Percentiles rank a stretch among this genome's conserved stretches.
Conservation (phyloP, 352 stramenopile species). For the Achlya hypogyna region DNA sequence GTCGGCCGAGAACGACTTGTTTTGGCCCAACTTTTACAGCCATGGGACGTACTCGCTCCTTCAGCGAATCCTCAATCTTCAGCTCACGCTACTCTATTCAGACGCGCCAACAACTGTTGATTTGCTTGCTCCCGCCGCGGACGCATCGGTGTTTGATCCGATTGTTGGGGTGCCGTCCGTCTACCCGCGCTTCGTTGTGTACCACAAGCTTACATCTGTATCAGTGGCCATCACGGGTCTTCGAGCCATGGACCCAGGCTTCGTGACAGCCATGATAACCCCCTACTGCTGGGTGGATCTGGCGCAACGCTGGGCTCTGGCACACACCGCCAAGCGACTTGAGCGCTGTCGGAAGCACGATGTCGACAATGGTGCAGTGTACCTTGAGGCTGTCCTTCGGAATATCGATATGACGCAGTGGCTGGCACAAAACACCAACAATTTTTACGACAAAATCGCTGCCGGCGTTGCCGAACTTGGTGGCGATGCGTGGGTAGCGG, state of each 20-base stretch:
- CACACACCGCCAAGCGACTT: conserved; percentile 5
- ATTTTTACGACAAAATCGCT: neutral
- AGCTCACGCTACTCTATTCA: neutral
- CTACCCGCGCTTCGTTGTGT: neutral
- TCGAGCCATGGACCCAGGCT: neutral
- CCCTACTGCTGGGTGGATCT: conserved; percentile 16
- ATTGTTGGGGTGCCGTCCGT: neutral
- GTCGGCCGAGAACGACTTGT: neutral
- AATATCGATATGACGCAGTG: neutral
- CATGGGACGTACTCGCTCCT: neutral
- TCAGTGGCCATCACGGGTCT: neutral
- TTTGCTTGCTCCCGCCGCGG: too few species aligned
- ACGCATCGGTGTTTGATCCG: too few species aligned
- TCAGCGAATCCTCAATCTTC: neutral
- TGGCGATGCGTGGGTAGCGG: neutral
- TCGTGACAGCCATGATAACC: neutral
- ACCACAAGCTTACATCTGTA: neutral
- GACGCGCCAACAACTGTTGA: too few species aligned
- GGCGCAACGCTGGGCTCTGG: neutral
- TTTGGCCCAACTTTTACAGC: neutral
- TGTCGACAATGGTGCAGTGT: conserved; percentile 13
- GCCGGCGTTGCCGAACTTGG: neutral
- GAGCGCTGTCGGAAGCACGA: neutral
- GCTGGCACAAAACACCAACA: neutral
- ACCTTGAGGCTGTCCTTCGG: conserved; percentile 1